phyloP scores from a whole-genome alignment of 257 asterid genomes.

The Ajuga chamaepitys region DNA sequence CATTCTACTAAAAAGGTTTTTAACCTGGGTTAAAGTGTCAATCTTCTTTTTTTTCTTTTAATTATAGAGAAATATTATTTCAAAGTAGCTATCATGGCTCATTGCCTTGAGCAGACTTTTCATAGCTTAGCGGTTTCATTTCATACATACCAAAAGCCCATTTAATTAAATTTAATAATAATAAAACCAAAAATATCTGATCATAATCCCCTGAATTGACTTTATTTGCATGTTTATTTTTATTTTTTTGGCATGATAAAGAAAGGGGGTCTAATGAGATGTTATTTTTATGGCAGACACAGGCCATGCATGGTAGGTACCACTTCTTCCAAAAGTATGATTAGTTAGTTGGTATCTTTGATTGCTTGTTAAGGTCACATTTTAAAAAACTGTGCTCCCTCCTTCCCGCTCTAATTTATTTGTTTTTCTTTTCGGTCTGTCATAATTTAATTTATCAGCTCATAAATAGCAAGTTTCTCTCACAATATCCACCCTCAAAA shows the following conservation, averaged over 20 bases:
- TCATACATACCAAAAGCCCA: too few species aligned
- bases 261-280: conserved; percentile 35
- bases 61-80: too few species aligned
- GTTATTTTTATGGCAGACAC: conserved; percentile 65
- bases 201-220: conserved; percentile 19
- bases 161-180: neutral
- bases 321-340: conserved; percentile 40
- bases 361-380: conserved; percentile 36
- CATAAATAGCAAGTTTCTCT: too few species aligned
- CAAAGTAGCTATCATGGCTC: too few species aligned
- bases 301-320: conserved; percentile 66
- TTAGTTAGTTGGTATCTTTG: conserved; percentile 48
- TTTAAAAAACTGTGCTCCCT: conserved; percentile 5
- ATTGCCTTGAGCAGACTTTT: neutral
- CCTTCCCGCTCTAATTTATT: too few species aligned
- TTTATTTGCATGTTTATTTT: conserved; percentile 1
- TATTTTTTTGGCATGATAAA: conserved; percentile 22
- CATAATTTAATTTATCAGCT: too few species aligned
- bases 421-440: too few species aligned
- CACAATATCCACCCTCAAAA: too few species aligned
- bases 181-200: neutral
- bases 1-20: too few species aligned
- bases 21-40: too few species aligned
- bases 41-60: too few species aligned
- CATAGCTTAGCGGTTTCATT: too few species aligned